A percentile compares a stretch with the other conserved stretches of the same genome.
Conservation (phyloP, 768 basidiomycete species). For the Boletus sensibilis region DNA sequence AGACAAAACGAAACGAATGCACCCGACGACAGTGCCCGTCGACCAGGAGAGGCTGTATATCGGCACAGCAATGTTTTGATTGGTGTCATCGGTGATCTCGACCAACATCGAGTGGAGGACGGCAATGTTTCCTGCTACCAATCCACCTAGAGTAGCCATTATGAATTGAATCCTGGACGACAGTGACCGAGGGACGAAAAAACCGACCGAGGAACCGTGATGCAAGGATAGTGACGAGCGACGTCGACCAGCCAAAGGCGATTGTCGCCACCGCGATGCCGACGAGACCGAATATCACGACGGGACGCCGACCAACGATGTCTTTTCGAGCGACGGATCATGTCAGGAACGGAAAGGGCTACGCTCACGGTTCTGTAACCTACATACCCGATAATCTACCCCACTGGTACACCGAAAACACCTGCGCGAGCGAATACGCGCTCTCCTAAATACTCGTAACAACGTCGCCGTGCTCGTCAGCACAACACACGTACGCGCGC, state of each 20-base stretch:
- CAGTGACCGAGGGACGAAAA: not conserved
- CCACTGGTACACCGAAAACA: slow-evolving; percentile 9
- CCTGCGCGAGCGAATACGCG: not conserved
- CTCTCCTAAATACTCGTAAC: not conserved
- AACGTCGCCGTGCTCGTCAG: not conserved
- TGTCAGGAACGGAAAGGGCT: not conserved
- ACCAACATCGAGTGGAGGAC: slow-evolving; percentile 10
- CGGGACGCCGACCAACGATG: slow-evolving; percentile 1
- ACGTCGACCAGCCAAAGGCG: slow-evolving; percentile 12
- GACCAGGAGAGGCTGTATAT: slow-evolving; percentile 14
- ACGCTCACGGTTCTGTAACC: not conserved
- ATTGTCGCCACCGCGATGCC: slow-evolving; percentile 4
- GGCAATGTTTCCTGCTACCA: slow-evolving; percentile 7
- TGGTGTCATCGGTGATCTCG: slow-evolving; percentile 15
- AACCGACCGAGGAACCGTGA: slow-evolving; percentile 7
- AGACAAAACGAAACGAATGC: not conserved
- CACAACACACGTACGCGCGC: not conserved
- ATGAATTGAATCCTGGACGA: not conserved
- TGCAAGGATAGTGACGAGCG: slow-evolving; percentile 1
- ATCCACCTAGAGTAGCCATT: slow-evolving; percentile 2
- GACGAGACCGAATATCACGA: not conserved
- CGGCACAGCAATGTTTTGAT: slow-evolving; percentile 11
- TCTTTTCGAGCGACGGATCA: not conserved
- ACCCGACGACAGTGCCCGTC: slow-evolving; percentile 2
- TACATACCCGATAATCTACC: slow-evolving; percentile 6